Percentiles rank a stretch among this genome's conserved stretches.
Evolutionary conservation across 306 rosid species (phyloP).

Genomic region (barrel medic (Medicago truncatula)): MtrunA17r5.0-ANR NC_053044.1:5204001-5204500

Average conservation of each 20-base stretch:
- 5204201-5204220: too few relatives aligned
- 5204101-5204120: neutral
- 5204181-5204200: too few relatives aligned
- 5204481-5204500: too few relatives aligned
- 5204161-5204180: too few relatives aligned
- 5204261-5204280: conserved; percentile 25
- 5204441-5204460: conserved; percentile 21
- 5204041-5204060: neutral
- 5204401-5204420: conserved; percentile 19
- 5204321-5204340: conserved; percentile 37
- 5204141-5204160: too few relatives aligned
- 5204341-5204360: conserved; percentile 44
- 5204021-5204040: conserved; percentile 5
- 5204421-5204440: conserved; percentile 1
- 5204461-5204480: neutral
- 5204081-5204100: conserved; percentile 7
- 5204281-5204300: neutral
- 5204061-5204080: neutral
- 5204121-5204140: too few relatives aligned
- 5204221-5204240: neutral
- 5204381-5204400: conserved; percentile 7
- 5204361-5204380: conserved; percentile 24
- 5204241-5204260: conserved; percentile 40
- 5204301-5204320: neutral
- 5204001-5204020: too few relatives aligned